Evolutionary conservation across 352 stramenopile genomes (phyloP).

Genomic region (Globisporangium radiosum): DNA sequence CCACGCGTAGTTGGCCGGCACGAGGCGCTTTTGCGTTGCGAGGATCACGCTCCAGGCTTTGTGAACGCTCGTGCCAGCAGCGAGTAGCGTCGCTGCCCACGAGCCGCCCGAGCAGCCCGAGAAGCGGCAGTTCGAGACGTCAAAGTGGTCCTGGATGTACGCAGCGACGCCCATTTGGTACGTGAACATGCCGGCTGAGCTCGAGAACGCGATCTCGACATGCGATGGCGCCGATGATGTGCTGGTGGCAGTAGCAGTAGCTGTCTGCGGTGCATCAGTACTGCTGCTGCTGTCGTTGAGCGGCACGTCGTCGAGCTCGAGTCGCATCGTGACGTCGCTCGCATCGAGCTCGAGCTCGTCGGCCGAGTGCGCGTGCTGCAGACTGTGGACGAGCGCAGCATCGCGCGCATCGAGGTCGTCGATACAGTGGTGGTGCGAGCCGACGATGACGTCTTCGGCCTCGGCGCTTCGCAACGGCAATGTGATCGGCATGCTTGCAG

Average conservation of each 20-base stretch:
- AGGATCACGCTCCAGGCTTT: constrained; percentile 29
- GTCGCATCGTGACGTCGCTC: constrained; percentile 1
- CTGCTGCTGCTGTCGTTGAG: neutral
- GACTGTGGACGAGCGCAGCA: neutral
- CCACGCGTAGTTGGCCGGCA: constrained; percentile 35
- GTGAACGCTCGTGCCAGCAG: constrained; percentile 40
- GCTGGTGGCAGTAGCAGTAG: neutral
- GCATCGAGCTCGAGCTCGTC: neutral
- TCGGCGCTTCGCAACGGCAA: neutral
- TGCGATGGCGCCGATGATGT: constrained; percentile 7
- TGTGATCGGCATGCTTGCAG: neutral
- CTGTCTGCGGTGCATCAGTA: neutral
- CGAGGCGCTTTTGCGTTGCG: constrained; percentile 32
- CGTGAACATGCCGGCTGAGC: constrained; percentile 57
- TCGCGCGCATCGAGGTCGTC: neutral
- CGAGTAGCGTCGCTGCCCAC: constrained; percentile 36
- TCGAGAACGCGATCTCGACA: constrained; percentile 63
- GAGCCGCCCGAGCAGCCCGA: constrained; percentile 35
- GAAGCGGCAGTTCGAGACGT: constrained; percentile 34
- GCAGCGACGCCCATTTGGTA: constrained; percentile 71
- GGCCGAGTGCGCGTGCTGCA: neutral
- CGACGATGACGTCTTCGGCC: neutral
- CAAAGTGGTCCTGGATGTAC: constrained; percentile 60
- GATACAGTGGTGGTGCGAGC: neutral
- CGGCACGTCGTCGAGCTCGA: neutral